Evolutionary conservation across 2,329 filamentous ascomycete genomes (phyloP), one percentile per base, ranked within the genome.

Genomic region (Exserohilum rostratum): DNA sequence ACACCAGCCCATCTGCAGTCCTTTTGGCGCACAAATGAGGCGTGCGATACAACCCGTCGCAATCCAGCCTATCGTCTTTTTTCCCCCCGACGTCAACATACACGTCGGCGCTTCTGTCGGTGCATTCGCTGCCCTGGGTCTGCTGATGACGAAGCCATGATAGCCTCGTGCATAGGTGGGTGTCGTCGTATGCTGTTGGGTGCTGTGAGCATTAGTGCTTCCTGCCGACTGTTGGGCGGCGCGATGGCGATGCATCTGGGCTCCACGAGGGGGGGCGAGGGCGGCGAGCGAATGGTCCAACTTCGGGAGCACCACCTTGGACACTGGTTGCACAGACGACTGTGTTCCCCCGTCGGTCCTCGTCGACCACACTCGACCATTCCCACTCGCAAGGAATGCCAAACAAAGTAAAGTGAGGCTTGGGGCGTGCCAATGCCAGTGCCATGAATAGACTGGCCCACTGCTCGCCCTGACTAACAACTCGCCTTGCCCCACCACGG

Each of bases 331-430:
- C 35, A 48, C 37, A 47, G 43, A 48, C 50, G n/a, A n/a, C n/a
- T n/a, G n/a, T n/a, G n/a, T n/a, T n/a, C n/a, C n/a, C n/a, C n/a
- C n/a, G n/a, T n/a, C n/a, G n/a, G 43, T 7, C 11, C 20, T 22
- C 13, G 17, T 53, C 37, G 44, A 54, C 44, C 20, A 34, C 30
- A 38, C 38, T 38, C 12, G 20, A 42, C 27, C 1, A n/a, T 12
- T 44, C 34, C 11, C 35, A 13, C 27, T 62, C 60, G 60, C 60
- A 60, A 62, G 46, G 46, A 54, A 38, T 58, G 46, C 60, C 56
- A 7, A 54, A 58, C 30, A 6, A 37, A 33, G 60, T 46, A 52
- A 56, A 53, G 60, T 48, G 45, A 46, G 42, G 45, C 44, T n/a
- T n/a, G n/a, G n/a, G n/a, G n/a, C n/a, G n/a, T n/a, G n/a, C n/a